Base-by-base conservation (phyloP, 106 monocot species). In the Dendrobium huoshanense region DNA sequence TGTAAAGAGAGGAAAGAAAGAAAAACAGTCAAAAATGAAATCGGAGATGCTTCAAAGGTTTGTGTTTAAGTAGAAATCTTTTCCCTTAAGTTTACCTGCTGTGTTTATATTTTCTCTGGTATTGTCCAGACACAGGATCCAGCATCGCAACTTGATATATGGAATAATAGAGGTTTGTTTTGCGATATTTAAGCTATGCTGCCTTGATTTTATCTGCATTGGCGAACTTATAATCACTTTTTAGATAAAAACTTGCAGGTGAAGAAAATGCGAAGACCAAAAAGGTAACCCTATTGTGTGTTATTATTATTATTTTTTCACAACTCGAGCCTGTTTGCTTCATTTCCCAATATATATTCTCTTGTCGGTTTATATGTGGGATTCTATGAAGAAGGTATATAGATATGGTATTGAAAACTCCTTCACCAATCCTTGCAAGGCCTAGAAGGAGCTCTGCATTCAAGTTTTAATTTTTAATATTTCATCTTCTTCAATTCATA, bases 151-250 rank as follows among this genome's bases (percentile, higher is more conserved):
- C 55, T 87, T 78, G 91, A 91, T 41, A 81, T 96, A 67, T 96
- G 96, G 96, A 84, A 67, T 83, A 85, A 81, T 10, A 75, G 86
- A 84, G 92, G 89, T 95, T 78, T 20, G 44, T 29, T 44, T 44
- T 5, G 11, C 3, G 19, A 44, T 49, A 25, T 7, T 24, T 20
- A 75, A 75, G 20, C 51, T 51, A 51, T 2, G 5, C 20, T 75
- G 4, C 74, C 6, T 20, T 76, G 20, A 24, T 0, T 47, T 25
- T 41, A 25, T 25, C 49, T 47, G 76, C 27, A 27, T 10, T 49
- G 22, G 16, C 22, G 25, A 47, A 24, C 25, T 9, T 47, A 11
- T 27, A 51, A 22, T 76, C 48, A 27, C 27, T 76, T 47, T 76
- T 27, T 27, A 49, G 18, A 76, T 48, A 49, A 48, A 76, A 76